phyloP scores from a whole-genome alignment of 2,329 filamentous ascomycete genomes.

The Microdochium trichocladiopsis region DNA sequence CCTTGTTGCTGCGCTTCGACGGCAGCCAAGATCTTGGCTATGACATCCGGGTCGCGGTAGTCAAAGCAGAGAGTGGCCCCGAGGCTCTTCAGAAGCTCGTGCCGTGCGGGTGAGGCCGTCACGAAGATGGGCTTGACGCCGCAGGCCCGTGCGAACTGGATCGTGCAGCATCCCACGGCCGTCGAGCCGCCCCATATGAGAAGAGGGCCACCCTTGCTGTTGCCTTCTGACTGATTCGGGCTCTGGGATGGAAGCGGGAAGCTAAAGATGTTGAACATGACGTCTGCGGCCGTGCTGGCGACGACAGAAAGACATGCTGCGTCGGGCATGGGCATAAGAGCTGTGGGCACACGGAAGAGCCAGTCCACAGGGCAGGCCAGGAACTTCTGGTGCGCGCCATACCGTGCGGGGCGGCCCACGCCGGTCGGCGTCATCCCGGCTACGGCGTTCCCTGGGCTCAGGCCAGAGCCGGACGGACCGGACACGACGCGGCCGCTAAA shows the following conservation, averaged over 20 bases:
- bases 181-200: slow-evolving; percentile 30
- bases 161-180: slow-evolving; percentile 23
- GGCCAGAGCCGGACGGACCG: not conserved
- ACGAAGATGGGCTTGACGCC: slow-evolving; percentile 23
- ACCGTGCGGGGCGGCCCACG: not conserved
- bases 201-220: slow-evolving; percentile 10
- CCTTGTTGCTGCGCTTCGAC: not conserved
- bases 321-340: slow-evolving; percentile 1
- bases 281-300: slow-evolving; percentile 11
- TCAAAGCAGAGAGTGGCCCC: slow-evolving; percentile 27
- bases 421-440: slow-evolving; percentile 2
- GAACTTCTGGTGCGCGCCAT: slow-evolving; percentile 4
- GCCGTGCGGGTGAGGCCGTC: slow-evolving; percentile 22
- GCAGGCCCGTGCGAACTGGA: slow-evolving; percentile 24
- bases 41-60: slow-evolving; percentile 15
- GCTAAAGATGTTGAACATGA: slow-evolving; percentile 10
- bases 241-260: slow-evolving; percentile 4
- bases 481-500: slow-evolving; percentile 5
- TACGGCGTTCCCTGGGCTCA: slow-evolving; percentile 1
- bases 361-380: slow-evolving; percentile 1
- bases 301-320: slow-evolving; percentile 9
- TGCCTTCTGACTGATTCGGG: not conserved
- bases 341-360: not conserved
- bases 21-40: slow-evolving; percentile 4
- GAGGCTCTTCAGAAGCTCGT: slow-evolving; percentile 18